These are phyloP conservation scores for Pichia paraexigua DNA, from an alignment of 805 yeast species.

Conservation along the genomic window DNA sequence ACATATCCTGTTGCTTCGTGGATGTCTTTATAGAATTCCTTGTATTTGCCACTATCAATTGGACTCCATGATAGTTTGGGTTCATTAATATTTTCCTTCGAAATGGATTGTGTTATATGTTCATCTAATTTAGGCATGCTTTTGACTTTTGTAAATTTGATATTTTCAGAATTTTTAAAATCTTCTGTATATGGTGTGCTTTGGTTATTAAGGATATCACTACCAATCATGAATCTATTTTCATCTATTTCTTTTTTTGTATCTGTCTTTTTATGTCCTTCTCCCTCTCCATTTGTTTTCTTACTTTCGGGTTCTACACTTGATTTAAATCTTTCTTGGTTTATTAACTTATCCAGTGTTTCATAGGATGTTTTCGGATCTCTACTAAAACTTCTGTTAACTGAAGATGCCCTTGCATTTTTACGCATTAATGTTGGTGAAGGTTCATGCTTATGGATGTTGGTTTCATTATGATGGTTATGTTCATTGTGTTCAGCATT, in stretches of 20 bases:
- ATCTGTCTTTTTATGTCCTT: not conserved
- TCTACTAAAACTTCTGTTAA: not conserved
- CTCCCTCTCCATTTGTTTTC: not conserved
- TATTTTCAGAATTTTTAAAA: not conserved
- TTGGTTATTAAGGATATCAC: constrained; percentile 10
- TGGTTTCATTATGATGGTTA: not conserved
- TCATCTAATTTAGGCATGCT: not conserved
- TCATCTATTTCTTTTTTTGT: not conserved
- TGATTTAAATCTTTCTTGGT: not conserved
- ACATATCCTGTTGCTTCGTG: constrained; percentile 25
- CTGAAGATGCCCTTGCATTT: not conserved
- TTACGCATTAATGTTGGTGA: not conserved
- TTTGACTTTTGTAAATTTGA: not conserved
- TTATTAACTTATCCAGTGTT: not conserved
- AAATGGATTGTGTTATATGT: not conserved
- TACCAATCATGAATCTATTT: not conserved
- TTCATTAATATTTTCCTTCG: not conserved
- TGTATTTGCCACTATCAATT: constrained; percentile 24
- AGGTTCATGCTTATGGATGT: not conserved
- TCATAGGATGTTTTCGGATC: not conserved
- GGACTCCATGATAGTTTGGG: constrained; percentile 19
- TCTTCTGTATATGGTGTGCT: constrained; percentile 12
- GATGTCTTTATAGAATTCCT: constrained; percentile 23
- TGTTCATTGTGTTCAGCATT: not conserved
- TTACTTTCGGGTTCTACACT: not conserved